These are phyloP conservation scores for Claviceps digitariae DNA, from an alignment of 2,329 filamentous ascomycete genomes.

Conservation along the genomic window DNA sequence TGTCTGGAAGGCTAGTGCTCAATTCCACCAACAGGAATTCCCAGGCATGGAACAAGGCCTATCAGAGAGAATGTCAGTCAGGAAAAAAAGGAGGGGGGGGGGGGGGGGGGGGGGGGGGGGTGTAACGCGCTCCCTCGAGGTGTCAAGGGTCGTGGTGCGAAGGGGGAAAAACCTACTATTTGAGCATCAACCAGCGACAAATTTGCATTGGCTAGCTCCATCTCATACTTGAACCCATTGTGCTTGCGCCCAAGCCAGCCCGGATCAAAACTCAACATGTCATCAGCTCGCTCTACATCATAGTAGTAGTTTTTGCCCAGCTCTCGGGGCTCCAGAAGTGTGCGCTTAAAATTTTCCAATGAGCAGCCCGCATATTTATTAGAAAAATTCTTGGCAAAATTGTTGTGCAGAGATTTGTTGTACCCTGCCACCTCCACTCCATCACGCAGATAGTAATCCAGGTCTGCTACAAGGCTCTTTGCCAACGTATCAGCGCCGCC, in stretches of 20 bases:
- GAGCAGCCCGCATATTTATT: conserved; percentile 60
- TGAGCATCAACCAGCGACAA: conserved; percentile 86
- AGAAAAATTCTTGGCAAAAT: conserved; percentile 74
- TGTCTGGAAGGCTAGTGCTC: conserved; percentile 46
- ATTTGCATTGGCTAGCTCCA: conserved; percentile 79
- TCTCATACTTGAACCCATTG: conserved; percentile 68
- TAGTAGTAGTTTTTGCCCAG: conserved; percentile 77
- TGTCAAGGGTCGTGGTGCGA: too few relatives aligned
- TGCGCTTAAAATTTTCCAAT: conserved; percentile 70
- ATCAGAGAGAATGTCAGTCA: not conserved
- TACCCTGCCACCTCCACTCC: conserved; percentile 70
- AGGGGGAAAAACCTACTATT: conserved; percentile 42
- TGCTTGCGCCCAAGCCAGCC: conserved; percentile 59
- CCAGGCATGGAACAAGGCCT: conserved; percentile 79
- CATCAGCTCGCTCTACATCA: conserved; percentile 59
- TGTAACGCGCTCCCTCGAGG: too few relatives aligned
- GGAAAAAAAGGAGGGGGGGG: not conserved
- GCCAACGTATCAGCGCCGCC: conserved; percentile 53
- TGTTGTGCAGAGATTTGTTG: conserved; percentile 74
- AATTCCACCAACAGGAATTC: conserved; percentile 78
- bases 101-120: too few relatives aligned
- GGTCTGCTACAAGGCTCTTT: conserved; percentile 56
- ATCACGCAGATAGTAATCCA: conserved; percentile 68
- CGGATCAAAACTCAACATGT: conserved; percentile 62
- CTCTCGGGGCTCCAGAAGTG: conserved; percentile 46